Percentiles rank a stretch among this genome's conserved stretches.
Evolutionary conservation across 148 eudicot genomes (phyloP).

Genomic region (Rhododendron kiyosumense): DNA sequence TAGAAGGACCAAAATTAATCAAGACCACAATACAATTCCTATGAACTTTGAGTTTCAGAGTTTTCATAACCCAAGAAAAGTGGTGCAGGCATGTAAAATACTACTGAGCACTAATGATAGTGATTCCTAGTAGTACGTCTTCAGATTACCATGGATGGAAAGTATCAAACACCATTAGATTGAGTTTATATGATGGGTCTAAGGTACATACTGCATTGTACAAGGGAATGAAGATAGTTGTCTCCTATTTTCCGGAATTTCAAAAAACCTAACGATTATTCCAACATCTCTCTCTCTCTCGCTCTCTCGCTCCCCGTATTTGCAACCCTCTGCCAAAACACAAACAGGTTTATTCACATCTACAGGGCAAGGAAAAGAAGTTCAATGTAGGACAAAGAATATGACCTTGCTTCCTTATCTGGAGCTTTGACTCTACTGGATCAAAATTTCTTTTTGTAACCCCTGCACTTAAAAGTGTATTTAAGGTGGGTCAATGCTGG

Average conservation of each 20-base stretch:
- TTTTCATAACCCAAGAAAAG: background rate
- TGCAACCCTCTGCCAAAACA: background rate
- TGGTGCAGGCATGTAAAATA: background rate
- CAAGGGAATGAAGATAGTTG: background rate
- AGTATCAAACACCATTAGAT: background rate
- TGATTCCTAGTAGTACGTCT: background rate
- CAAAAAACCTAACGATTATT: background rate
- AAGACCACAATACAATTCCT: background rate
- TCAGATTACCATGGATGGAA: background rate
- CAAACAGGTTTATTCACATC: background rate
- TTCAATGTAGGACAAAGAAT: background rate
- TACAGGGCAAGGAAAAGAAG: background rate
- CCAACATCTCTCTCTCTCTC: background rate
- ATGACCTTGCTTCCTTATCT: background rate
- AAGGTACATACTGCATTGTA: background rate
- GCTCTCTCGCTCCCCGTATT: too few relatives aligned
- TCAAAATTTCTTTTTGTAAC: background rate
- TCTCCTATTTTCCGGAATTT: background rate
- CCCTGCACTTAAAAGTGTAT: background rate
- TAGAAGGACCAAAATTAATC: background rate
- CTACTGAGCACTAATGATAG: background rate
- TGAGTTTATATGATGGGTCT: background rate
- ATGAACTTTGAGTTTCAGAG: background rate
- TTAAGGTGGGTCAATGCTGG: background rate
- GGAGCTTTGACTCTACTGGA: background rate